Percentiles rank a stretch among this genome's conserved stretches.
phyloP scores from a whole-genome alignment of 108 stramenopile genomes.

The Schizochytrium sp. region DNA sequence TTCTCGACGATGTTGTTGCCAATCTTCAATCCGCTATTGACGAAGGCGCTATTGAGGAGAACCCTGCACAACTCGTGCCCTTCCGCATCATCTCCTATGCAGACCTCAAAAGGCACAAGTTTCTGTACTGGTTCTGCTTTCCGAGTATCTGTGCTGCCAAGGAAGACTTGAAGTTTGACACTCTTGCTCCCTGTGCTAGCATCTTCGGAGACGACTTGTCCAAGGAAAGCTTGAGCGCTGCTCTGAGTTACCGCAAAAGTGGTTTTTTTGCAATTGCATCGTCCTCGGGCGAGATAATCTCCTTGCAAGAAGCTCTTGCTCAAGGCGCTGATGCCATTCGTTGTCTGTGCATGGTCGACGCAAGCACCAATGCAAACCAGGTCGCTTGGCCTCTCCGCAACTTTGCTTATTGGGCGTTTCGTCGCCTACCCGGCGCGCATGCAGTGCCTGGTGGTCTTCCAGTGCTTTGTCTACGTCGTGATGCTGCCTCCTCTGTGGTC shows the following conservation, averaged over 20 bases:
- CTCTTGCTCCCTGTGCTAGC: neutral
- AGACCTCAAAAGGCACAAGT: slow-evolving; percentile 74
- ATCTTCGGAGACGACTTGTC: too few relatives aligned
- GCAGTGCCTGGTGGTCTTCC: slow-evolving; percentile 33
- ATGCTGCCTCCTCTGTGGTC: slow-evolving; percentile 23
- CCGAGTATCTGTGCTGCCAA: slow-evolving; percentile 66
- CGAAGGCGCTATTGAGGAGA: slow-evolving; percentile 36
- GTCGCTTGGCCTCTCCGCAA: slow-evolving; percentile 74
- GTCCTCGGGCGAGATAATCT: slow-evolving; percentile 64
- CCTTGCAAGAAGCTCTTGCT: neutral
- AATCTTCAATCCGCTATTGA: neutral
- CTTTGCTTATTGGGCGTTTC: slow-evolving; percentile 68
- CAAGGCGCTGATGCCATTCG: neutral
- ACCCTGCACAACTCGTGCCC: slow-evolving; percentile 64
- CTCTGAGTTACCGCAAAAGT: slow-evolving; percentile 13
- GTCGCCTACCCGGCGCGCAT: slow-evolving; percentile 15
- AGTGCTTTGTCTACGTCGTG: slow-evolving; percentile 68
- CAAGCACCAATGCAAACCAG: slow-evolving; percentile 61
- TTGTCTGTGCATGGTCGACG: slow-evolving; percentile 65
- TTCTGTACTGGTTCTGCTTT: slow-evolving; percentile 76
- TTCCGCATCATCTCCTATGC: slow-evolving; percentile 73
- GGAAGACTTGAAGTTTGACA: neutral
- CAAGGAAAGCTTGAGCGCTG: neutral
- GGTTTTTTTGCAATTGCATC: slow-evolving; percentile 56
- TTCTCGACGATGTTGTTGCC: neutral